Conservation (phyloP, 306 rosid genomes). For the Gleditsia sinensis region DNA sequence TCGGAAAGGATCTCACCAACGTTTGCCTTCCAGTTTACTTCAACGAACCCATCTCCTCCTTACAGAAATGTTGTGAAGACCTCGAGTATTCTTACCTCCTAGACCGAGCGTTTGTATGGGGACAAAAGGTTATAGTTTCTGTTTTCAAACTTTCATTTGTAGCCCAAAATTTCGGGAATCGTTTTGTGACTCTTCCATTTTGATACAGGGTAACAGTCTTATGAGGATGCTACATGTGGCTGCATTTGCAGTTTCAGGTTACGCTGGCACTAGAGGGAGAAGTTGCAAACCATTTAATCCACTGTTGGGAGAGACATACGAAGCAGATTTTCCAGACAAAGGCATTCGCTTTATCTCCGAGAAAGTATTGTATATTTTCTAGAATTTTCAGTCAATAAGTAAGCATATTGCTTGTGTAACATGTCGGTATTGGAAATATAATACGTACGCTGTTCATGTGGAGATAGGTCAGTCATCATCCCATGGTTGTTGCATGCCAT, state of each 20-base stretch:
- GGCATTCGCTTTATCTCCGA: slow-evolving; percentile 88
- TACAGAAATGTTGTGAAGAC: slow-evolving; percentile 77
- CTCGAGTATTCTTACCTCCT: slow-evolving; percentile 68
- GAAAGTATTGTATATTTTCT: slow-evolving; percentile 56
- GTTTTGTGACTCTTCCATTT: too few species aligned
- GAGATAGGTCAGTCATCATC: slow-evolving; percentile 84
- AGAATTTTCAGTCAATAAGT: background rate
- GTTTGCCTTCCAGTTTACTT: slow-evolving; percentile 76
- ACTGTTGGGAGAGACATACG: slow-evolving; percentile 90
- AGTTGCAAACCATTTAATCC: slow-evolving; percentile 98
- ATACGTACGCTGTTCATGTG: background rate
- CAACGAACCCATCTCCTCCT: slow-evolving; percentile 72
- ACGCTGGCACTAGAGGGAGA: slow-evolving; percentile 80
- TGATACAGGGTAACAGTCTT: slow-evolving; percentile 62
- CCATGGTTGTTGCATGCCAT: slow-evolving; percentile 78
- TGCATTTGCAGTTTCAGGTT: slow-evolving; percentile 85
- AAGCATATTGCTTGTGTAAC: background rate
- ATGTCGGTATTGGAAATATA: slow-evolving; percentile 12
- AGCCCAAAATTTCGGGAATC: background rate
- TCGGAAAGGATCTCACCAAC: slow-evolving; percentile 83
- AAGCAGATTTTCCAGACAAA: slow-evolving; percentile 91
- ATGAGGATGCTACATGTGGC: slow-evolving; percentile 76
- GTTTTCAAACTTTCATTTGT: background rate
- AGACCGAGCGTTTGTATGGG: slow-evolving; percentile 75
- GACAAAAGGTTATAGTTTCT: slow-evolving; percentile 58